A percentile compares a stretch with the other conserved stretches of the same genome.
Evolutionary conservation across 148 eudicot genomes (phyloP).

Genomic region (Fallopia convolvulus): DNA sequence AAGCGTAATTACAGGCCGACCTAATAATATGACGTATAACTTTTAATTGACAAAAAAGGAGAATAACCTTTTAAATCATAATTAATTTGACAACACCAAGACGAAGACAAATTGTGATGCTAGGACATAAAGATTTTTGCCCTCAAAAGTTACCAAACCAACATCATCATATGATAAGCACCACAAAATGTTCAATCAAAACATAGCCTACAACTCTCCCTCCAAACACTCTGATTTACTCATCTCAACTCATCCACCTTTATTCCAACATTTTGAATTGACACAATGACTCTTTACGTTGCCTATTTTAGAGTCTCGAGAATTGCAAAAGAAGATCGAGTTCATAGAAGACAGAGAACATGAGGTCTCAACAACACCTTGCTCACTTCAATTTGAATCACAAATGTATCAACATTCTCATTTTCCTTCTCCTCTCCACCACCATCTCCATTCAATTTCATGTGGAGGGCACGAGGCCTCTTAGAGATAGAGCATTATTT

Average conservation of each 20-base stretch:
- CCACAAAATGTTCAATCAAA: background rate
- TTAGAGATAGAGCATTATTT: background rate
- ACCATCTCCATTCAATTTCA: background rate
- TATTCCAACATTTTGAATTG: constrained; percentile 2
- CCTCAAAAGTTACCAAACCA: background rate
- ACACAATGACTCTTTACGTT: background rate
- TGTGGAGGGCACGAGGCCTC: background rate
- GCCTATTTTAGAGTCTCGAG: background rate
- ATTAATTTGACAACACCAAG: background rate
- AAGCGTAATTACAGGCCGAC: background rate
- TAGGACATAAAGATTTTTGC: background rate
- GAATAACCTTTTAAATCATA: background rate
- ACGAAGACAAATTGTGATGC: background rate
- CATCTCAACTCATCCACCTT: constrained; percentile 3
- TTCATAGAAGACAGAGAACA: background rate
- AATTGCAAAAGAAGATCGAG: background rate
- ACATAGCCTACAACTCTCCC: background rate
- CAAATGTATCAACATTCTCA: background rate
- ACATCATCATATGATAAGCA: constrained; percentile 6
- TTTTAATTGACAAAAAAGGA: background rate
- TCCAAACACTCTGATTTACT: constrained; percentile 1
- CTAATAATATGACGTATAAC: background rate
- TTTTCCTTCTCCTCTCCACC: background rate
- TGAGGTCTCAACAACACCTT: background rate
- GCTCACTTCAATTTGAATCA: background rate